Percentiles rank a stretch among this genome's conserved stretches.
Evolutionary conservation across 2,329 filamentous ascomycete genomes (phyloP).

Genomic region (Fusarium veterinarium): DNA sequence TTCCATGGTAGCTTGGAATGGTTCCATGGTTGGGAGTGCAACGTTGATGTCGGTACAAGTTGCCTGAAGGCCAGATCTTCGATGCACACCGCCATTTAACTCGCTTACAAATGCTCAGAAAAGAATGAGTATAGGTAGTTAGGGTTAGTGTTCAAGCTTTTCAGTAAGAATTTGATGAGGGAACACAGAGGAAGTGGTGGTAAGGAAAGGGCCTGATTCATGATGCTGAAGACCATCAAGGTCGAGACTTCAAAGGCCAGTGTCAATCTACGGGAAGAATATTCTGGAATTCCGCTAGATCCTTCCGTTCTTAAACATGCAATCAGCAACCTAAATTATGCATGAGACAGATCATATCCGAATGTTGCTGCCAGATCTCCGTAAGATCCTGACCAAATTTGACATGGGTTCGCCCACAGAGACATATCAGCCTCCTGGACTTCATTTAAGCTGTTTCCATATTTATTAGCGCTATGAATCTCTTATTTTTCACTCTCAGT

Average conservation of each 20-base stretch:
- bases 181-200: not conserved
- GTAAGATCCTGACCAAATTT: not conserved
- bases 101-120: not conserved
- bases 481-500: not conserved
- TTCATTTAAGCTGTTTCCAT: fast-evolving
- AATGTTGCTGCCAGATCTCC: not conserved
- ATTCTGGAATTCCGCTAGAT: not conserved
- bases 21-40: conserved; percentile 16
- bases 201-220: not conserved
- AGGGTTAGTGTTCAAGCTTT: not conserved
- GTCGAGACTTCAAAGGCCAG: not conserved
- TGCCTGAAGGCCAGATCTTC: conserved; percentile 8
- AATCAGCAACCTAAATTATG: not conserved
- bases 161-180: not conserved
- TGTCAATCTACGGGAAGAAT: not conserved
- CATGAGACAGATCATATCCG: not conserved
- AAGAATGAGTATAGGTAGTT: fast-evolving
- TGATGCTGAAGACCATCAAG: not conserved
- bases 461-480: too few species aligned
- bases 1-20: not conserved
- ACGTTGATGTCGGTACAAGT: conserved; percentile 34
- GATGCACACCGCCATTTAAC: conserved; percentile 11
- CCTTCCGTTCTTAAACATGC: not conserved
- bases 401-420: not conserved
- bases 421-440: not conserved